Conservation (phyloP, 2,329 filamentous ascomycete genomes). For the Pseudopyricularia javanii region DNA sequence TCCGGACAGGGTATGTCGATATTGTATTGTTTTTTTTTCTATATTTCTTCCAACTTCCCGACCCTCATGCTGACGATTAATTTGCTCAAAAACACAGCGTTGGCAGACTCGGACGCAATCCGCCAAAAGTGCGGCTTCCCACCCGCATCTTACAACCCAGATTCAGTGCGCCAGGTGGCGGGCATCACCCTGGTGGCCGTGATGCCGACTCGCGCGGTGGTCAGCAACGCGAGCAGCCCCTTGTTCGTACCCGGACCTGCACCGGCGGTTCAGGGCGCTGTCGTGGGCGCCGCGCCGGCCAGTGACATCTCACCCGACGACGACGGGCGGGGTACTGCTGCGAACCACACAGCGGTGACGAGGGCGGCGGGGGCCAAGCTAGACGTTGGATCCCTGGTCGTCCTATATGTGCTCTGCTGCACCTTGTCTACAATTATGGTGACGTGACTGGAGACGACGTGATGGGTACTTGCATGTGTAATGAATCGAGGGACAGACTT, state of each 20-base stretch:
- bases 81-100: background rate
- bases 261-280: background rate
- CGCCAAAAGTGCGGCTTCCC: constrained; percentile 3
- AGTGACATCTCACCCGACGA: background rate
- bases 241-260: background rate
- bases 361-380: background rate
- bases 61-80: background rate
- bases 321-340: background rate
- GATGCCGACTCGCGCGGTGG: background rate
- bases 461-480: background rate
- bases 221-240: too few species aligned
- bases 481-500: too few species aligned
- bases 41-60: background rate
- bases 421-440: background rate
- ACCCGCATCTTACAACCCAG: constrained; percentile 1
- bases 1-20: background rate
- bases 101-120: constrained; percentile 1
- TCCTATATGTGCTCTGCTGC: background rate
- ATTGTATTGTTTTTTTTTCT: background rate
- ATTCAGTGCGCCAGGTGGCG: background rate
- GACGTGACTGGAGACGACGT: background rate
- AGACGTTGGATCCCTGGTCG: background rate
- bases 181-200: constrained; percentile 6
- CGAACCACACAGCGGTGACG: background rate
- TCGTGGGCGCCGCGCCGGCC: background rate